Evolutionary conservation across 768 basidiomycete genomes (phyloP).

Genomic region (Asterophora lycoperdoides): DNA sequence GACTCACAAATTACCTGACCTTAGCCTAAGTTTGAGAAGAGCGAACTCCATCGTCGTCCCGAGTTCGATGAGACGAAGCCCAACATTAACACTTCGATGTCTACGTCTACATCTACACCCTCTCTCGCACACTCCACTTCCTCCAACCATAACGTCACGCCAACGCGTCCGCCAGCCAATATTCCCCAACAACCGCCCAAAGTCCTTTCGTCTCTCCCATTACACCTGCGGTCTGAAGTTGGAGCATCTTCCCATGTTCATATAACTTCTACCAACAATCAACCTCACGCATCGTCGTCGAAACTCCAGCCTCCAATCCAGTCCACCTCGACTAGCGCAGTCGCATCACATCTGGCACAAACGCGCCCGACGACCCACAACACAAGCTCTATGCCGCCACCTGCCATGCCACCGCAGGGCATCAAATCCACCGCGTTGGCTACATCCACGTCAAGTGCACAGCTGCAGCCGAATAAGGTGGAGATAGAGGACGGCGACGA

Average conservation of each 20-base stretch:
- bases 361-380: no score
- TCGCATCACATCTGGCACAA: background rate
- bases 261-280: slow-evolving; percentile 4
- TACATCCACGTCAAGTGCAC: no score
- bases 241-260: slow-evolving; percentile 8
- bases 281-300: slow-evolving; percentile 2
- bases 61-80: slow-evolving; percentile 56
- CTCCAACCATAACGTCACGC: background rate
- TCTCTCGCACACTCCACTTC: slow-evolving; percentile 13
- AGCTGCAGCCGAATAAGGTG: no score
- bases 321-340: slow-evolving; percentile 11
- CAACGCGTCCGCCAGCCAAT: slow-evolving; percentile 14
- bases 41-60: slow-evolving; percentile 64
- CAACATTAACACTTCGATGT: slow-evolving; percentile 9
- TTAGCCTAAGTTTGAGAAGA: slow-evolving; percentile 65
- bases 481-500: slow-evolving; percentile 24
- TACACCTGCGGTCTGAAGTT: slow-evolving; percentile 32
- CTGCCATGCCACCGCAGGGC: no score
- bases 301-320: slow-evolving; percentile 6
- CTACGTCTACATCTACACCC: slow-evolving; percentile 4
- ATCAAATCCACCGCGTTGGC: no score
- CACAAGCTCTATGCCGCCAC: no score
- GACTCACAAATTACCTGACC: background rate
- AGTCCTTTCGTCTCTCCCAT: slow-evolving; percentile 33
- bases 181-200: slow-evolving; percentile 20